Base-by-base conservation (phyloP, 495 filamentous ascomycete genomes). In the Filosporella fistucella region DNA sequence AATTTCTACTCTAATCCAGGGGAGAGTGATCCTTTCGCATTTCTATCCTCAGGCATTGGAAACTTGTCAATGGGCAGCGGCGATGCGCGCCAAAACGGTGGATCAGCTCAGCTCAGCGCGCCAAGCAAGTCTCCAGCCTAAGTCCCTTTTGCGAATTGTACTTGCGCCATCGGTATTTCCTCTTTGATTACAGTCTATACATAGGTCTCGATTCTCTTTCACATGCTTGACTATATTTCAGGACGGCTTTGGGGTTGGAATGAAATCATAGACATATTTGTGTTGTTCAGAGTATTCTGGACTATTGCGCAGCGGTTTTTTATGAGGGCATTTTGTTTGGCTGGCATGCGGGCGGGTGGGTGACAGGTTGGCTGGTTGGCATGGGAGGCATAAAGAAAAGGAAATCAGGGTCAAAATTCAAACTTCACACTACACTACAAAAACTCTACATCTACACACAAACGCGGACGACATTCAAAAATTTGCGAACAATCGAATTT, bases 11-110 rank as follows among this genome's bases (percentile, higher is more conserved):
- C 71, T 18, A 66, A 60, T n/a, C 71, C 76, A 50, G 74, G 72
- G 4, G 77, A 85, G 42, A 81, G 71, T 45, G 89, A 94, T 55
- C 89, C 90, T 11, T 95, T 96, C 59, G 86, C 88, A 24, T 96
- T 95, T 72, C 78, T 96, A 46, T 89, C 87, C 7, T 74, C 81
- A 1, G 88, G 88, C 6, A 80, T 96, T 13, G 84, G 87, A 38
- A 80, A 84, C 30, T 69, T 96, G 45, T 85, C 85, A 10, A 86
- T 96, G 61, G 82, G 82, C 54, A 87, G 91, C 56, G 84, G 90
- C 57, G 87, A 89, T 58, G 78, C 81, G 56, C 80, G 88, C 45
- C 85, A 89, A 55, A 93, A 94, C 57, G 88, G 87, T 29, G 54
- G 52, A 4, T 55, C 78, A 14, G 70, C 69, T n/a, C 56, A 59